phyloP scores from a whole-genome alignment of 441 rosid species.

The Pelargonium citronellum region DNA sequence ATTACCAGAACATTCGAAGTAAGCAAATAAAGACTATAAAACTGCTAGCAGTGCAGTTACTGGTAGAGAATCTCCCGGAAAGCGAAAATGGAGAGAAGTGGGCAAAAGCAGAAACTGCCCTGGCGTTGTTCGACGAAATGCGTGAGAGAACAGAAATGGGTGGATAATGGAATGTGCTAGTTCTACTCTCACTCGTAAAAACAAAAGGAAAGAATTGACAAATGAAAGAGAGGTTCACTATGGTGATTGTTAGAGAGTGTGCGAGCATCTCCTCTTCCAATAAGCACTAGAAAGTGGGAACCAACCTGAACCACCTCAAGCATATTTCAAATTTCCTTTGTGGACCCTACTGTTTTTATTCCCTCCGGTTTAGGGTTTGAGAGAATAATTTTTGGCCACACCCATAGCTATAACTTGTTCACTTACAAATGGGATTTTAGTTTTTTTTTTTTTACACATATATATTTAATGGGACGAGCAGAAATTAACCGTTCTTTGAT shows the following conservation, averaged over 20 bases:
- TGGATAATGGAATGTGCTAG: background rate
- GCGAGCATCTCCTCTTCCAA: background rate
- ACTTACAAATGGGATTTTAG: no score
- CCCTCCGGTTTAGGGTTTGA: background rate
- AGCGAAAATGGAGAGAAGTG: conserved; percentile 1
- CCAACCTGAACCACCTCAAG: background rate
- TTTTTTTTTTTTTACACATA: no score
- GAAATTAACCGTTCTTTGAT: no score
- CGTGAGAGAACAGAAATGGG: background rate
- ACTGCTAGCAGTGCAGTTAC: background rate
- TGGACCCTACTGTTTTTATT: background rate
- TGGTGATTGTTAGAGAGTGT: background rate
- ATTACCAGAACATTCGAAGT: background rate
- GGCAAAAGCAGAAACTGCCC: background rate
- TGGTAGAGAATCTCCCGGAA: background rate
- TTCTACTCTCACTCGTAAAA: no score
- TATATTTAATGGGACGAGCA: no score
- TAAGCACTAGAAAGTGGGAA: background rate
- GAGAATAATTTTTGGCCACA: background rate
- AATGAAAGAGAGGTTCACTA: no score
- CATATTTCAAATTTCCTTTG: background rate
- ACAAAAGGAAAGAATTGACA: background rate
- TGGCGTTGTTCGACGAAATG: background rate
- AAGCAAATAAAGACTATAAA: background rate
- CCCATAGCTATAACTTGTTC: no score